A percentile compares a stretch with the other conserved stretches of the same genome.
These are phyloP conservation scores for Crithidia mellificae DNA, from an alignment of 208 protist species.

Conservation along the genomic window DNA sequence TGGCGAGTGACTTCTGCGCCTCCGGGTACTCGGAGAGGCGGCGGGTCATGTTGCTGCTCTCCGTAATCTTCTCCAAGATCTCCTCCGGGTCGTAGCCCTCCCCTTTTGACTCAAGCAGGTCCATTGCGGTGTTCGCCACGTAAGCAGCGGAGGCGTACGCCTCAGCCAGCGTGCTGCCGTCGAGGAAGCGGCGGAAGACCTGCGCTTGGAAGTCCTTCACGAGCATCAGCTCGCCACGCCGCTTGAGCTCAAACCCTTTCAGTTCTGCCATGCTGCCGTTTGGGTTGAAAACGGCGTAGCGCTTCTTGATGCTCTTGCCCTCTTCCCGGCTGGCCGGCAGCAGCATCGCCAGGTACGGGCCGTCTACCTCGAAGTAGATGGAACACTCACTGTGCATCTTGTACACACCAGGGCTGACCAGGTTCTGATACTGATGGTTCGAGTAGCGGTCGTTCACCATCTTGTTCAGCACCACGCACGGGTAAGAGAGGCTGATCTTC, in stretches of 20 bases:
- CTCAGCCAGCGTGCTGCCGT: slow-evolving; percentile 94
- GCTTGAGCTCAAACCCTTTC: slow-evolving; percentile 99
- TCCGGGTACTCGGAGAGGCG: slow-evolving; percentile 96
- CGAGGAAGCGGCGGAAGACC: slow-evolving; percentile 96
- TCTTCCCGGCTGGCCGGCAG: slow-evolving; percentile 99
- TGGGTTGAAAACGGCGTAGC: slow-evolving; percentile 99
- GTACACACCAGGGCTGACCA: slow-evolving; percentile 75
- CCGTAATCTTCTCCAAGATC: slow-evolving; percentile 97
- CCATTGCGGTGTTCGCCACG: slow-evolving; percentile 97
- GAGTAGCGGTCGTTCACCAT: slow-evolving; percentile 96
- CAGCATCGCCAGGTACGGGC: slow-evolving; percentile 99
- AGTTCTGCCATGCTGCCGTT: slow-evolving; percentile 98
- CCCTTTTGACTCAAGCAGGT: slow-evolving; percentile 94
- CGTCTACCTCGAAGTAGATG: slow-evolving; percentile 99
- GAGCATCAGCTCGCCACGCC: slow-evolving; percentile 99
- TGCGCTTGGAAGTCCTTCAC: slow-evolving; percentile 99
- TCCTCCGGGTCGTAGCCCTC: slow-evolving; percentile 94
- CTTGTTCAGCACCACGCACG: slow-evolving; percentile 99
- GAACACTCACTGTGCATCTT: slow-evolving; percentile 93
- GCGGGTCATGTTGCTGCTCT: slow-evolving; percentile 97
- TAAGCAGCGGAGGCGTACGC: slow-evolving; percentile 96
- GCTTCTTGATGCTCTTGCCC: slow-evolving; percentile 98
- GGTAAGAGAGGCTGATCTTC: slow-evolving; percentile 93
- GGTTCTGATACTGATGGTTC: slow-evolving; percentile 99
- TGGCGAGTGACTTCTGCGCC: slow-evolving; percentile 97